phyloP scores from a whole-genome alignment of 176 grass and related monocot species.

The Panicum miliaceum region DNA sequence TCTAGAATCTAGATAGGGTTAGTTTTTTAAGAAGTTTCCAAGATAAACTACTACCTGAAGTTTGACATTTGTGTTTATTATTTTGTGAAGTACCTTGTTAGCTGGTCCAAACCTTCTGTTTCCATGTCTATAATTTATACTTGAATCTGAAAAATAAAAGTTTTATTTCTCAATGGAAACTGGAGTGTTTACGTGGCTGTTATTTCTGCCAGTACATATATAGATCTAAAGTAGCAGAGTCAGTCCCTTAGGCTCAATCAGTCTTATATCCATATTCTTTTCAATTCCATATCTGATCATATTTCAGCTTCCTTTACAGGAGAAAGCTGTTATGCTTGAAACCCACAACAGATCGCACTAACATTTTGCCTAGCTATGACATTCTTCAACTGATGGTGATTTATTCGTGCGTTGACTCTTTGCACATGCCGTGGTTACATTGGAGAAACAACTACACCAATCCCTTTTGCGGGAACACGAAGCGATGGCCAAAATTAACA shows the following conservation, averaged over 20 bases:
- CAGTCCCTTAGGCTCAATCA: slow-evolving; percentile 6
- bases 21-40: neutral
- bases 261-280: slow-evolving; percentile 12
- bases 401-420: slow-evolving; percentile 40
- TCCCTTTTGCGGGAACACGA: slow-evolving; percentile 41
- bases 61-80: neutral
- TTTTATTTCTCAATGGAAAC: slow-evolving; percentile 35
- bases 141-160: slow-evolving; percentile 32
- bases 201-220: neutral
- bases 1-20: slow-evolving; percentile 19
- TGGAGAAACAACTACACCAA: slow-evolving; percentile 39
- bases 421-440: slow-evolving; percentile 33
- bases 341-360: slow-evolving; percentile 68
- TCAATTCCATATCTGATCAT: slow-evolving; percentile 41
- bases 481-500: slow-evolving; percentile 30
- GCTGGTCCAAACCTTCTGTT: neutral
- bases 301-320: slow-evolving; percentile 68
- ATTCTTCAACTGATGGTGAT: slow-evolving; percentile 52
- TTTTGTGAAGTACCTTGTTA: slow-evolving; percentile 21
- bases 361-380: slow-evolving; percentile 30
- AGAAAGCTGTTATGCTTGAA: slow-evolving; percentile 76
- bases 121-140: neutral
- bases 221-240: slow-evolving; percentile 18
- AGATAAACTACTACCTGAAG: slow-evolving; percentile 6
- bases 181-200: slow-evolving; percentile 30